Conservation (phyloP, 768 basidiomycete species). For the Tricholoma saponaceum region DNA sequence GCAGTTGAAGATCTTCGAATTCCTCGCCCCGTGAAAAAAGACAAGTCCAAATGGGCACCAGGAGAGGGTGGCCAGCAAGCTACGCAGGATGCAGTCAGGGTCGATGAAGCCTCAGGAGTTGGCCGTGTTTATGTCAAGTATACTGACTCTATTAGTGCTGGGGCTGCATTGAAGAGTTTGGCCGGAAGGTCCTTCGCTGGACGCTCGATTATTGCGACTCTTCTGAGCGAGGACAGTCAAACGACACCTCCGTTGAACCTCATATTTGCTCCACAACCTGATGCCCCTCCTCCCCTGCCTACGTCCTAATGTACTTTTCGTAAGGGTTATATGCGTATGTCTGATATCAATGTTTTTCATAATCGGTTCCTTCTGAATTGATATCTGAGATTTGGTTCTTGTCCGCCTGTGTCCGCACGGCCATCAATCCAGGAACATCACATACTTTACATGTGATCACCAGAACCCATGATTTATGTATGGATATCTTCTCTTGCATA, state of each 20-base stretch:
- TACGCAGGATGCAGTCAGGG: slow-evolving; percentile 61
- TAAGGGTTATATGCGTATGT: not conserved
- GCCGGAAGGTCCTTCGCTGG: slow-evolving; percentile 90
- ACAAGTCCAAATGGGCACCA: slow-evolving; percentile 71
- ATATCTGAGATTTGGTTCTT: too few species aligned
- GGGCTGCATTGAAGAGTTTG: slow-evolving; percentile 74
- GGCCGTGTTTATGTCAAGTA: slow-evolving; percentile 97
- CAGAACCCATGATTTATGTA: too few species aligned
- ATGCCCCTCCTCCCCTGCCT: slow-evolving; percentile 77
- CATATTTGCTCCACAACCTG: slow-evolving; percentile 82
- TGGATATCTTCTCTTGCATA: too few species aligned
- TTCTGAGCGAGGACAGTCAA: slow-evolving; percentile 79
- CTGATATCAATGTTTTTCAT: not conserved
- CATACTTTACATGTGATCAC: too few species aligned
- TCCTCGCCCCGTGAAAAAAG: slow-evolving; percentile 84
- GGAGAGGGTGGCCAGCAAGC: slow-evolving; percentile 59
- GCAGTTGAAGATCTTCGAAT: slow-evolving; percentile 81
- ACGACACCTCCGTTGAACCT: slow-evolving; percentile 78
- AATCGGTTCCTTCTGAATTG: not conserved
- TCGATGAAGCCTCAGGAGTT: slow-evolving; percentile 88
- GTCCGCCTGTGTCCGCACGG: too few species aligned
- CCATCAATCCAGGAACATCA: too few species aligned
- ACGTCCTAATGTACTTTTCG: slow-evolving; percentile 21
- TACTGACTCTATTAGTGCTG: slow-evolving; percentile 53
- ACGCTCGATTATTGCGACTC: slow-evolving; percentile 81